Percentiles rank a stretch among this genome's conserved stretches.
Evolutionary conservation across 2,329 filamentous ascomycete genomes (phyloP).

Genomic region (Penicillium oxalicum): DNA sequence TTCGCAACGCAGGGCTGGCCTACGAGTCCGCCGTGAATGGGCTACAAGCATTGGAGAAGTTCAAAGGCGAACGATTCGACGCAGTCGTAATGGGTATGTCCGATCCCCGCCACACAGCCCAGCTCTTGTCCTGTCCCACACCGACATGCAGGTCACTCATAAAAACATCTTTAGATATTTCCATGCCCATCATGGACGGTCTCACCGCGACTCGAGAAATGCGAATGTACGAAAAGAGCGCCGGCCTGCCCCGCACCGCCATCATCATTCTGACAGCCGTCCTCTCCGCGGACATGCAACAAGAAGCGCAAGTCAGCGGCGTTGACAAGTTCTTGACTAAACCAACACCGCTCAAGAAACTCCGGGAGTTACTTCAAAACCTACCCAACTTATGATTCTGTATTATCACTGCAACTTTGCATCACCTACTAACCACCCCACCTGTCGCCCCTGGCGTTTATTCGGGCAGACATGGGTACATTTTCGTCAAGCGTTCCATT

Average conservation of each 20-base stretch:
- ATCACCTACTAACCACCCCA: not conserved
- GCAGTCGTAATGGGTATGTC: slow-evolving; percentile 21
- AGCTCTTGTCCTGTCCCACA: no score
- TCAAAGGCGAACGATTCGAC: slow-evolving; percentile 10
- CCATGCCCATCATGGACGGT: slow-evolving; percentile 33
- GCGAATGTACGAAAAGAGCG: slow-evolving; percentile 17
- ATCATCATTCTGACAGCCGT: slow-evolving; percentile 25
- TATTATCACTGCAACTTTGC: not conserved
- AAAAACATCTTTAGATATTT: slow-evolving; percentile 22
- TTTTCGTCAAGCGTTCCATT: no score
- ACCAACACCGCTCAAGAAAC: slow-evolving; percentile 21
- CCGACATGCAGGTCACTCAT: no score
- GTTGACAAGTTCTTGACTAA: slow-evolving; percentile 27
- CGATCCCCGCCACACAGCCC: not conserved
- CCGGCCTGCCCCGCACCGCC: slow-evolving; percentile 6
- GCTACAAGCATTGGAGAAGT: slow-evolving; percentile 15
- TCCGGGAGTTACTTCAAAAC: slow-evolving; percentile 9
- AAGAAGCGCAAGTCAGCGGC: slow-evolving; percentile 22
- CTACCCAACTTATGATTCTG: not conserved
- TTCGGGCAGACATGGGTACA: no score
- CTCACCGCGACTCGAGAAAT: slow-evolving; percentile 25
- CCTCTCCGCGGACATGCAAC: slow-evolving; percentile 23
- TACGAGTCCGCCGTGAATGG: slow-evolving; percentile 16
- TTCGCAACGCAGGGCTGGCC: slow-evolving; percentile 8
- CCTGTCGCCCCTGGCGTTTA: no score